A percentile compares a stretch with the other conserved stretches of the same genome.
Evolutionary conservation across 192 early-diverging fungal species (phyloP).

Genomic region (Coemansia asiatica): DNA sequence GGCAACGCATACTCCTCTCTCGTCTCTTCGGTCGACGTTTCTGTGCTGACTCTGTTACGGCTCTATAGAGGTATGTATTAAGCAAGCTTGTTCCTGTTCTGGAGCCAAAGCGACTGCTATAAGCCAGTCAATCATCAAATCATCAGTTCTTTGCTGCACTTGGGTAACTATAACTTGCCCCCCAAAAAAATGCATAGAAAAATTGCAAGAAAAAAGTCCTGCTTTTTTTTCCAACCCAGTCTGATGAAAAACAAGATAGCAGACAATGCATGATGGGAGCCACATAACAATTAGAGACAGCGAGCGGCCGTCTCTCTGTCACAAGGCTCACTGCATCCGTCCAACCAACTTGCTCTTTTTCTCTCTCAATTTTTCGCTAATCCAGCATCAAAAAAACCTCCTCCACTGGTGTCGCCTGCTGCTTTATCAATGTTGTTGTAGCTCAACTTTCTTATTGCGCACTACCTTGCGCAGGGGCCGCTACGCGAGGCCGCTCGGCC

Average conservation of each 20-base stretch:
- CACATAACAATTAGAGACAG: neutral
- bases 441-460: constrained; percentile 74
- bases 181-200: too few relatives aligned
- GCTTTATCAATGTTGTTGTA: constrained; percentile 19
- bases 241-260: neutral
- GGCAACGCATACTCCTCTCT: too few relatives aligned
- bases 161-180: too few relatives aligned
- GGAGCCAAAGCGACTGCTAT: neutral
- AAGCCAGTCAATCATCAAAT: too few relatives aligned
- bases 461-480: constrained; percentile 63
- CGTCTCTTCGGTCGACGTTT: neutral
- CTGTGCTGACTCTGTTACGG: neutral
- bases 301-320: neutral
- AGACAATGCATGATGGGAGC: neutral
- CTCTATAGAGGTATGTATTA: constrained; percentile 18
- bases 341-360: too few relatives aligned
- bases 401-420: neutral
- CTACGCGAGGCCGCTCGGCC: constrained; percentile 58
- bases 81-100: neutral
- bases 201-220: too few relatives aligned
- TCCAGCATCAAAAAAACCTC: neutral
- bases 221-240: neutral
- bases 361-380: too few relatives aligned
- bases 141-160: too few relatives aligned
- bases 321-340: neutral